Evolutionary conservation across 2,329 filamentous ascomycete species (phyloP).

Genomic region (Ceratocystis destructans): DNA sequence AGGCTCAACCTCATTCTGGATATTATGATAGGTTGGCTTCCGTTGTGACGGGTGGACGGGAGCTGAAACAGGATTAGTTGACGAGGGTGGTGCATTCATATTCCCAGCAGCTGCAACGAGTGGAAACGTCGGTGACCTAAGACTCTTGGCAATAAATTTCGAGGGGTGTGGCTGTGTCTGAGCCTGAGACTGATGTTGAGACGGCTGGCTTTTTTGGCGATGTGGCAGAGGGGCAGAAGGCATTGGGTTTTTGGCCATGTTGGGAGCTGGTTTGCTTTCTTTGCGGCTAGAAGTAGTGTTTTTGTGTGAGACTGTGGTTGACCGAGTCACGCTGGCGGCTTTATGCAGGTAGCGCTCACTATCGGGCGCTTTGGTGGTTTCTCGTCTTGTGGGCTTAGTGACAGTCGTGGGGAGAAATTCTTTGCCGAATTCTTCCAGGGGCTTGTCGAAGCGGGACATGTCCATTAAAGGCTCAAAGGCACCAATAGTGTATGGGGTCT

Average conservation of each 20-base stretch:
- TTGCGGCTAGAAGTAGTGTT: constrained; percentile 16
- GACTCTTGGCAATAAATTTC: constrained; percentile 5
- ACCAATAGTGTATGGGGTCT: constrained; percentile 48
- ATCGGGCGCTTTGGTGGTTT: constrained; percentile 14
- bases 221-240: neutral
- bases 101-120: constrained; percentile 12
- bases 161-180: constrained; percentile 3
- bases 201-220: neutral
- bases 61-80: neutral
- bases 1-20: constrained; percentile 22
- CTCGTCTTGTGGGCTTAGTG: neutral
- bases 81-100: constrained; percentile 4
- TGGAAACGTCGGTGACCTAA: constrained; percentile 8
- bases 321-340: neutral
- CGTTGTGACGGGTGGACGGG: constrained; percentile 3
- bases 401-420: constrained; percentile 26
- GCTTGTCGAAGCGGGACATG: constrained; percentile 42
- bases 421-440: constrained; percentile 37
- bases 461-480: constrained; percentile 56
- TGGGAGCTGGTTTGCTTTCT: neutral
- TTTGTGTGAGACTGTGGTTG: constrained; percentile 13
- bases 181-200: neutral
- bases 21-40: constrained; percentile 4
- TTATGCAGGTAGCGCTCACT: constrained; percentile 8
- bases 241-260: neutral